These are phyloP conservation scores for Picea mariana DNA, from an alignment of 83 land plant species.

Conservation along the genomic window DNA sequence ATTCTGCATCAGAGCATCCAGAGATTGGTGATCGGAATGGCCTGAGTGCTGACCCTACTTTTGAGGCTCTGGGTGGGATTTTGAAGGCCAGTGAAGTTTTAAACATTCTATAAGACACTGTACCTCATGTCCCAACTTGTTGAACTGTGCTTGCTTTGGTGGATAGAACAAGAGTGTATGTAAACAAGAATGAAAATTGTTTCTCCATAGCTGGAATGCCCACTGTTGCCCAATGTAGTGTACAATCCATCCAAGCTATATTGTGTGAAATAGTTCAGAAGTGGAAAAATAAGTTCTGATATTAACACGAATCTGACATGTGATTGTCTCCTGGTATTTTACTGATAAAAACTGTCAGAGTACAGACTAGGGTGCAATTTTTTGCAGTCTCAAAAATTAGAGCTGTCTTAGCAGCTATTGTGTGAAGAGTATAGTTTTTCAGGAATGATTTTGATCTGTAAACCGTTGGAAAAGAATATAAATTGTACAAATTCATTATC, in stretches of 20 bases:
- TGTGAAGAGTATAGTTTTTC: not conserved
- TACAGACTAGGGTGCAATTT: not conserved
- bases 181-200: not conserved
- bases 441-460: not conserved
- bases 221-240: not conserved
- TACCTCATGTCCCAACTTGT: not conserved
- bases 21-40: not conserved
- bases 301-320: not conserved
- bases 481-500: not conserved
- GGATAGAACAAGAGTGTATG: not conserved
- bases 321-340: not conserved
- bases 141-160: not conserved
- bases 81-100: constrained; percentile 10
- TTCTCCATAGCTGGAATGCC: not conserved
- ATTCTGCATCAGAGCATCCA: not conserved
- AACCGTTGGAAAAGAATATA: no score
- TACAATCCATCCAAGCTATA: not conserved
- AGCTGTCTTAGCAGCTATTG: not conserved
- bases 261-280: not conserved
- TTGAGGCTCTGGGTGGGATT: not conserved
- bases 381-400: not conserved
- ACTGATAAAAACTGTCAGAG: not conserved
- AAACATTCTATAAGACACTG: not conserved
- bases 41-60: not conserved
- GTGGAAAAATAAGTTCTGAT: not conserved